phyloP scores from a whole-genome alignment of 179 eudicot genomes.

The Vitellaria paradoxa region DNA sequence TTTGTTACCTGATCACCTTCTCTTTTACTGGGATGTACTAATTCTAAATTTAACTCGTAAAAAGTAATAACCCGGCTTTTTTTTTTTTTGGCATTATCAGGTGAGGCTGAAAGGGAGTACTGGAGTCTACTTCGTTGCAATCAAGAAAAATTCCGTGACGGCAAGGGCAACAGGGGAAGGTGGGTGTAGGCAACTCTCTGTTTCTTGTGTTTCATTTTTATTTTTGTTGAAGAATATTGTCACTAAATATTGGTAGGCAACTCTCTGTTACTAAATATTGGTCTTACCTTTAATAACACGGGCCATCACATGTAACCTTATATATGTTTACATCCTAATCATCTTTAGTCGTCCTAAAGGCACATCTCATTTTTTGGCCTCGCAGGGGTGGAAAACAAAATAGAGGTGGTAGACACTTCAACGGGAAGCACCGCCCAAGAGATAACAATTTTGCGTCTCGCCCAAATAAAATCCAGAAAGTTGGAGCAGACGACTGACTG shows the following conservation, averaged over 20 bases:
- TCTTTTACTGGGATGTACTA: neutral
- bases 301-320: no score
- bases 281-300: neutral
- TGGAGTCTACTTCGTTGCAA: conserved; percentile 62
- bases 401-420: conserved; percentile 39
- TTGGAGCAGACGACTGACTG: conserved; percentile 27
- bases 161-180: conserved; percentile 70
- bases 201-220: neutral
- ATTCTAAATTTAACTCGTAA: neutral
- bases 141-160: conserved; percentile 47
- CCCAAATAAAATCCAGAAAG: conserved; percentile 60
- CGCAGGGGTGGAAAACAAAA: conserved; percentile 74
- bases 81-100: conserved; percentile 26
- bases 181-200: conserved; percentile 13
- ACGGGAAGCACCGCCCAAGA: conserved; percentile 66
- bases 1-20: neutral
- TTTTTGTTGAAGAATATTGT: neutral
- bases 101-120: conserved; percentile 89
- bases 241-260: no score
- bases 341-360: neutral
- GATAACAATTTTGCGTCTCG: conserved; percentile 54
- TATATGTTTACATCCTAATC: neutral
- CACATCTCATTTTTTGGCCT: conserved; percentile 7
- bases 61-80: neutral
- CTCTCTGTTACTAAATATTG: neutral